Evolutionary conservation across 2,329 filamentous ascomycete species (phyloP).

Genomic region (Pezicula neosporulosa): DNA sequence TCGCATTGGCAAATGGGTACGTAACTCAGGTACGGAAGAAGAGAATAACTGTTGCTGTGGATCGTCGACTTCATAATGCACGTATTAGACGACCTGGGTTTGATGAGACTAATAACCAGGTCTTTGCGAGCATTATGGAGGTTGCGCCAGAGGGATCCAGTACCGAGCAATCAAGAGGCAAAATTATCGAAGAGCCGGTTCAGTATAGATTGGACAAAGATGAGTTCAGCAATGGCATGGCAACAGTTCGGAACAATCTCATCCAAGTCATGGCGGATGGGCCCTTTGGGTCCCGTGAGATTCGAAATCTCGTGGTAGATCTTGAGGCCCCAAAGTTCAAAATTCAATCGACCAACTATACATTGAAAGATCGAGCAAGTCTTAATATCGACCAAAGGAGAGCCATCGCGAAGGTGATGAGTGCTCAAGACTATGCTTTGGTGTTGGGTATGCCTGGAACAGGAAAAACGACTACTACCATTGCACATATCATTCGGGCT

Average conservation of each 20-base stretch:
- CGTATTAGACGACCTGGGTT: slow-evolving; percentile 75
- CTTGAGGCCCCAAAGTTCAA: slow-evolving; percentile 72
- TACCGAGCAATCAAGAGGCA: slow-evolving; percentile 47
- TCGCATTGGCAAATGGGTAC: slow-evolving; percentile 89
- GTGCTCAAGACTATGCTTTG: slow-evolving; percentile 90
- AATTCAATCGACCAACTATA: slow-evolving; percentile 57
- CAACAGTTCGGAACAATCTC: slow-evolving; percentile 88
- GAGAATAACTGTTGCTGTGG: slow-evolving; percentile 83
- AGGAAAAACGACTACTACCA: slow-evolving; percentile 96
- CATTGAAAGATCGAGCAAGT: slow-evolving; percentile 55
- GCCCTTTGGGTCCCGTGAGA: slow-evolving; percentile 64
- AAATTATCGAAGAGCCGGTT: slow-evolving; percentile 50
- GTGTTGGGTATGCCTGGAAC: slow-evolving; percentile 98
- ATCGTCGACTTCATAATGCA: slow-evolving; percentile 84
- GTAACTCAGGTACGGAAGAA: slow-evolving; percentile 73
- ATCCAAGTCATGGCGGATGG: slow-evolving; percentile 86
- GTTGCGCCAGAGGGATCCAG: slow-evolving; percentile 57
- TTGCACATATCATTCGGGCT: slow-evolving; percentile 92
- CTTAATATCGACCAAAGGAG: slow-evolving; percentile 85
- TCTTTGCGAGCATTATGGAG: slow-evolving; percentile 90
- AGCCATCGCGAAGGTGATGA: slow-evolving; percentile 94
- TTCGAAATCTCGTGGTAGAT: slow-evolving; percentile 79
- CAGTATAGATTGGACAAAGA: slow-evolving; percentile 92
- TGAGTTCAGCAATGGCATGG: slow-evolving; percentile 98
- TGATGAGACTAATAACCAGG: slow-evolving; percentile 72